These are phyloP conservation scores for Mesembryanthemum crystallinum DNA, from an alignment of 148 eudicot genomes.

Conservation along the genomic window DNA sequence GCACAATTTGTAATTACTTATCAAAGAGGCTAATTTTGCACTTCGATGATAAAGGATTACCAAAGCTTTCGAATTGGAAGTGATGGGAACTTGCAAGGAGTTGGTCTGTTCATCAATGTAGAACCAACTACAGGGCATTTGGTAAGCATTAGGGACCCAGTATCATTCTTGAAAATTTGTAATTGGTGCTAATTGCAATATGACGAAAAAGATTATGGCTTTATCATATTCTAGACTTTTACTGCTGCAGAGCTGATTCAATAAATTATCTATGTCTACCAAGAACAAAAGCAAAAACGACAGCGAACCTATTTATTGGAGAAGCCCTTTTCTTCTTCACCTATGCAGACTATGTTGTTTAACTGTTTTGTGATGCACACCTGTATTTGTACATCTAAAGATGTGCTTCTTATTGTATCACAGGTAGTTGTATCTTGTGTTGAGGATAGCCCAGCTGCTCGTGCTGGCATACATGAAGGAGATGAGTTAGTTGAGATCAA, in stretches of 20 bases:
- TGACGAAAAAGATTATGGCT: too few species aligned
- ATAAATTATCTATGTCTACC: too few species aligned
- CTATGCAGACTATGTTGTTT: not conserved
- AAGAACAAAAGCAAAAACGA: not conserved
- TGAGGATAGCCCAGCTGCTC: constrained; percentile 87
- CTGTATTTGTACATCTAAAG: too few species aligned
- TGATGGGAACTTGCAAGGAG: constrained; percentile 96
- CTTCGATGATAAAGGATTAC: constrained; percentile 56
- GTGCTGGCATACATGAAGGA: constrained; percentile 86
- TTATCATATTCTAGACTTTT: not conserved
- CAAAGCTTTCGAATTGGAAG: constrained; percentile 92
- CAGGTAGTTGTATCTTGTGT: constrained; percentile 83
- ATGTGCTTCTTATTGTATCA: constrained; percentile 19
- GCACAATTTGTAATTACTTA: not conserved
- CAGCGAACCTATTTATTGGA: not conserved
- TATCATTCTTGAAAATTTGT: not conserved
- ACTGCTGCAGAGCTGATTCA: too few species aligned
- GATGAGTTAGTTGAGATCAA: constrained; percentile 89
- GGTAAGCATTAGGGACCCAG: constrained; percentile 39
- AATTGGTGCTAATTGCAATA: not conserved
- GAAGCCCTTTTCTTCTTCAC: not conserved
- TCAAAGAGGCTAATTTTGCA: not conserved
- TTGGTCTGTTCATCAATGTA: constrained; percentile 75
- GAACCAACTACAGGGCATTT: constrained; percentile 82
- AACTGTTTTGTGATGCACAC: too few species aligned